Percentiles rank a stretch among this genome's conserved stretches.
Evolutionary conservation across 495 filamentous ascomycete species (phyloP).

Genomic region (Opeltia flavorubescens): DNA sequence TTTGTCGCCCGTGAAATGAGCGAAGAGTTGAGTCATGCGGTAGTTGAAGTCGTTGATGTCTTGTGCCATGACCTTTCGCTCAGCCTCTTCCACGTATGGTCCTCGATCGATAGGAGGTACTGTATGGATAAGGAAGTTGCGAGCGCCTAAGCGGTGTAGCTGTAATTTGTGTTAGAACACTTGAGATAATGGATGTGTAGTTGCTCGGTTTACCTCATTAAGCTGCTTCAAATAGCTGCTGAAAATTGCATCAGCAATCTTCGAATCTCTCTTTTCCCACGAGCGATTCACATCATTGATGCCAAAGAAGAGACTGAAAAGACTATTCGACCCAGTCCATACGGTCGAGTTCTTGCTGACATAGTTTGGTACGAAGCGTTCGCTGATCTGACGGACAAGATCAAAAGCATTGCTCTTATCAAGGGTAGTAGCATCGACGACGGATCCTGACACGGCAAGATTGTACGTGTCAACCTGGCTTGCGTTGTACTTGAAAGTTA

Average conservation of each 20-base stretch:
- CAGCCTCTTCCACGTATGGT: not conserved
- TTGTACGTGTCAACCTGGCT: constrained; percentile 5
- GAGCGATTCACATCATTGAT: constrained; percentile 5
- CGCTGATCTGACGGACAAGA: constrained; percentile 1
- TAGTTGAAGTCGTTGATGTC: constrained; percentile 1
- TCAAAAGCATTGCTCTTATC: not conserved
- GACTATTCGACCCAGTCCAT: constrained; percentile 2
- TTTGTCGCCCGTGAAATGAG: not conserved
- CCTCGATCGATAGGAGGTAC: constrained; percentile 1
- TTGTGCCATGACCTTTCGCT: not conserved
- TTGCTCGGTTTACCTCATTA: not conserved
- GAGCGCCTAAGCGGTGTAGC: constrained; percentile 5
- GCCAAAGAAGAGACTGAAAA: constrained; percentile 3
- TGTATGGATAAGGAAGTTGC: constrained; percentile 4
- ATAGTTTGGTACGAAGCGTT: not conserved
- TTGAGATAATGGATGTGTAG: not conserved
- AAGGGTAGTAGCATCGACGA: not conserved
- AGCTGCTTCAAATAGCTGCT: not conserved
- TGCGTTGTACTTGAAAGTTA: constrained; percentile 36
- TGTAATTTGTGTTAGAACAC: not conserved
- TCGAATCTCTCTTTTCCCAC: not conserved
- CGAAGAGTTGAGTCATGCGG: not conserved
- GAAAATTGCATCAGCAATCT: not conserved
- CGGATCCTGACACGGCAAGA: constrained; percentile 1
- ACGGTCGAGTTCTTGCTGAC: not conserved